These are phyloP conservation scores for Acanthamoeba lugdunensis DNA, from an alignment of 208 protist genomes.

Conservation along the genomic window DNA sequence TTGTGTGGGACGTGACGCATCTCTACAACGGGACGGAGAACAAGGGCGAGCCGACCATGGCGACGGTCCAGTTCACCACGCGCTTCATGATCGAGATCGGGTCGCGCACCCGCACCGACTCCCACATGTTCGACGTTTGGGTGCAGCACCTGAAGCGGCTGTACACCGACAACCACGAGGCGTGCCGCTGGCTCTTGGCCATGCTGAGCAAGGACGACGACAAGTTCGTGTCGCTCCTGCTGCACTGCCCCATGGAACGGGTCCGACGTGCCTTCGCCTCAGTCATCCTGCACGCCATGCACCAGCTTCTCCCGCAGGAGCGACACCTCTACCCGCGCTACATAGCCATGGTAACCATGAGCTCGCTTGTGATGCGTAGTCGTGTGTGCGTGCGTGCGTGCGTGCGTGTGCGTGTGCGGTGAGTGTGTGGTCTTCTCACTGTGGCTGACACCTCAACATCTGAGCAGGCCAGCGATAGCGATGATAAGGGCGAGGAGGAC, in stretches of 20 bases:
- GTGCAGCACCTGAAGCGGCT: slow-evolving; percentile 60
- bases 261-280: slow-evolving; percentile 52
- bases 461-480: not conserved
- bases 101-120: not conserved
- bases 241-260: slow-evolving; percentile 61
- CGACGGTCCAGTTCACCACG: slow-evolving; percentile 60
- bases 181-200: slow-evolving; percentile 60
- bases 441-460: not conserved
- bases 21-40: not conserved
- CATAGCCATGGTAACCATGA: not conserved
- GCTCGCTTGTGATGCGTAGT: not conserved
- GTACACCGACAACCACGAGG: slow-evolving; percentile 48
- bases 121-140: slow-evolving; percentile 64
- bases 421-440: no score
- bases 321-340: slow-evolving; percentile 5
- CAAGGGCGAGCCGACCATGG: not conserved
- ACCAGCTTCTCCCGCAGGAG: slow-evolving; percentile 8
- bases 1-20: slow-evolving; percentile 70
- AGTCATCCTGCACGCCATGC: slow-evolving; percentile 38
- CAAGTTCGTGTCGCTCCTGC: not conserved
- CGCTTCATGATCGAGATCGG: slow-evolving; percentile 74
- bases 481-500: not conserved
- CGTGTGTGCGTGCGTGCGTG: not conserved
- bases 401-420: no score
- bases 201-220: slow-evolving; percentile 60